phyloP scores from a whole-genome alignment of 768 basidiomycete species.

The Tricholoma sp. region DNA sequence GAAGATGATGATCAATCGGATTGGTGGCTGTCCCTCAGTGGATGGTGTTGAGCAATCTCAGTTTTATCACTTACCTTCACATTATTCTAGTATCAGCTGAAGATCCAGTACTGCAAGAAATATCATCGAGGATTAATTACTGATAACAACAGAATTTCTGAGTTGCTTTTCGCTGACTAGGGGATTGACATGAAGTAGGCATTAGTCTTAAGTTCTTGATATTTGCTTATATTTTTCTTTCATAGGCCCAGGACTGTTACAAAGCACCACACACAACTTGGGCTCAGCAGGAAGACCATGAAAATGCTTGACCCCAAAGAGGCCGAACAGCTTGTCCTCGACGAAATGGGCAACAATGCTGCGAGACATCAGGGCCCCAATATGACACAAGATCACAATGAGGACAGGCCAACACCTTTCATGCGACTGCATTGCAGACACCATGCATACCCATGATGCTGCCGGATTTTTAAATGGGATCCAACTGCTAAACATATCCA shows the following conservation, averaged over 20 bases:
- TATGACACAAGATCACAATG: slow-evolving; percentile 11
- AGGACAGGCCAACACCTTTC: slow-evolving; percentile 7
- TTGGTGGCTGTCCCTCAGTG: too few relatives aligned
- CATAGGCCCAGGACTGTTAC: not conserved
- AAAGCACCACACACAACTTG: not conserved
- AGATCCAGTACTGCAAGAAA: slow-evolving; percentile 7
- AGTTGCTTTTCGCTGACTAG: slow-evolving; percentile 12
- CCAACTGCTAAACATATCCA: slow-evolving; percentile 2
- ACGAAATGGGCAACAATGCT: slow-evolving; percentile 19
- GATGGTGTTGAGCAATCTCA: too few relatives aligned
- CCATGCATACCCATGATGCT: slow-evolving; percentile 6
- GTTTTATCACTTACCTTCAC: not conserved
- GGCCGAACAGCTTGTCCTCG: slow-evolving; percentile 10
- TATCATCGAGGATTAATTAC: slow-evolving; percentile 16
- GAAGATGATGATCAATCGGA: too few relatives aligned
- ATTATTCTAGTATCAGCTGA: slow-evolving; percentile 4
- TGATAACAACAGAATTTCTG: slow-evolving; percentile 15
- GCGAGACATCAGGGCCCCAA: slow-evolving; percentile 1
- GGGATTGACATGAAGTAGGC: slow-evolving; percentile 13
- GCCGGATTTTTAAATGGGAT: slow-evolving; percentile 3
- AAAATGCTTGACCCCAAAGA: not conserved
- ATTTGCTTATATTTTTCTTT: not conserved
- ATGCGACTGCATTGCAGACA: not conserved
- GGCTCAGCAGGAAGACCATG: not conserved
- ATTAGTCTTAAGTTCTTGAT: not conserved